Percentiles rank a stretch among this genome's conserved stretches.
phyloP scores from a whole-genome alignment of 257 asterid genomes.

The Marsdenia floribunda region DNA sequence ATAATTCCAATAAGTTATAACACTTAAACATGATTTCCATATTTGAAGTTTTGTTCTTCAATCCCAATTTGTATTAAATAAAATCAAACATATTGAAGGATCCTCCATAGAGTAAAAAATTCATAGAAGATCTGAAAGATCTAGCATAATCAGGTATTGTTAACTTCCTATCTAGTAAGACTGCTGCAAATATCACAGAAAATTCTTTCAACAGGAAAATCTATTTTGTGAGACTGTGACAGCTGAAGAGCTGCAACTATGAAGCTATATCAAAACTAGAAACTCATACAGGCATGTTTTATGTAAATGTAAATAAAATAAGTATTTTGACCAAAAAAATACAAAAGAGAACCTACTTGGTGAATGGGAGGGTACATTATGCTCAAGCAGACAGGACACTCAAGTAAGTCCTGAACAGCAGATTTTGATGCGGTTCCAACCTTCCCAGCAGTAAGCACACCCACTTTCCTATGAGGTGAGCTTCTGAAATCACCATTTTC shows the following conservation, averaged over 20 bases:
- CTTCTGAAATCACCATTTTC: slow-evolving; percentile 45
- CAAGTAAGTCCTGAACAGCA: slow-evolving; percentile 69
- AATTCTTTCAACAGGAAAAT: not conserved
- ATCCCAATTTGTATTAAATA: not conserved
- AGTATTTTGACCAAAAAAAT: not conserved
- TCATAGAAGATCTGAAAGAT: not conserved
- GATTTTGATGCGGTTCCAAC: slow-evolving; percentile 43
- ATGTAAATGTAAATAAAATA: not conserved
- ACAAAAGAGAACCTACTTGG: slow-evolving; percentile 45
- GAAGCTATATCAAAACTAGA: not conserved
- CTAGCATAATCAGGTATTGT: not conserved
- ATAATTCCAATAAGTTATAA: not conserved
- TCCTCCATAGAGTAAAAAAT: not conserved
- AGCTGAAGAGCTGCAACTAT: not conserved
- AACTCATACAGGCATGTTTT: no score
- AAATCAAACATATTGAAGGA: not conserved
- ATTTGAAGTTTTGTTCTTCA: not conserved
- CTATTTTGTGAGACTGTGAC: not conserved
- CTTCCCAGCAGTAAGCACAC: slow-evolving; percentile 33
- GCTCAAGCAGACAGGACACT: slow-evolving; percentile 68
- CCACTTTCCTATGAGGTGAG: slow-evolving; percentile 42
- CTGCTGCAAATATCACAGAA: not conserved
- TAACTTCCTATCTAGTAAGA: not conserved
- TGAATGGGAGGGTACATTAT: slow-evolving; percentile 79
- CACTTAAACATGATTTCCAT: not conserved